Evolutionary conservation across 78 protist genomes (phyloP).

Genomic region (Isochrysis galbana): DNA sequence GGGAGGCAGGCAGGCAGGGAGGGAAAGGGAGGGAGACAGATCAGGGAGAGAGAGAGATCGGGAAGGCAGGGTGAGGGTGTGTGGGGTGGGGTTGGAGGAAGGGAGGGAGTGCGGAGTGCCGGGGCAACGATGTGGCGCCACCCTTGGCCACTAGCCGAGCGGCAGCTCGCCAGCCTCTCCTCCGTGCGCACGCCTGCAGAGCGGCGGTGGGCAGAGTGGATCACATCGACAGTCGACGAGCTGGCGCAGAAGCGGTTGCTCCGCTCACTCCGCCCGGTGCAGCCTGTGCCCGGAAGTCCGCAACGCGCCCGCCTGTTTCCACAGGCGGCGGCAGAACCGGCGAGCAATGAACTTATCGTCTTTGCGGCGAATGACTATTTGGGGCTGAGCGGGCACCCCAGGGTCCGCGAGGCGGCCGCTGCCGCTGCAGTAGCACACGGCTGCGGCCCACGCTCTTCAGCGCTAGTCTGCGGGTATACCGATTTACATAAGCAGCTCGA

Average conservation of each 20-base stretch:
- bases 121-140: too few species aligned
- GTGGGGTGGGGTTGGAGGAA: too few species aligned
- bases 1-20: too few species aligned
- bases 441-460: conserved; percentile 35
- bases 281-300: too few species aligned
- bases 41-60: too few species aligned
- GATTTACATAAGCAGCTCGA: not conserved
- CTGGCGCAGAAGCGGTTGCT: not conserved
- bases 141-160: too few species aligned
- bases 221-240: not conserved
- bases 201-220: not conserved
- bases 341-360: not conserved
- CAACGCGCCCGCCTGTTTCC: not conserved
- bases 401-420: not conserved
- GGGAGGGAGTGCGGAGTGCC: too few species aligned
- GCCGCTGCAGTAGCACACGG: not conserved
- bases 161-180: too few species aligned
- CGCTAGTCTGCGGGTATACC: conserved; percentile 29
- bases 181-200: too few species aligned
- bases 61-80: too few species aligned
- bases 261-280: not conserved
- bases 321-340: not conserved
- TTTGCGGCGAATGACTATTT: conserved; percentile 35
- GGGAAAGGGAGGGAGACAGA: too few species aligned
- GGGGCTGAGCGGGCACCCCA: conserved; percentile 12